Conservation (phyloP, 2,329 filamentous ascomycete genomes). For the Biscogniauxia sp. region DNA sequence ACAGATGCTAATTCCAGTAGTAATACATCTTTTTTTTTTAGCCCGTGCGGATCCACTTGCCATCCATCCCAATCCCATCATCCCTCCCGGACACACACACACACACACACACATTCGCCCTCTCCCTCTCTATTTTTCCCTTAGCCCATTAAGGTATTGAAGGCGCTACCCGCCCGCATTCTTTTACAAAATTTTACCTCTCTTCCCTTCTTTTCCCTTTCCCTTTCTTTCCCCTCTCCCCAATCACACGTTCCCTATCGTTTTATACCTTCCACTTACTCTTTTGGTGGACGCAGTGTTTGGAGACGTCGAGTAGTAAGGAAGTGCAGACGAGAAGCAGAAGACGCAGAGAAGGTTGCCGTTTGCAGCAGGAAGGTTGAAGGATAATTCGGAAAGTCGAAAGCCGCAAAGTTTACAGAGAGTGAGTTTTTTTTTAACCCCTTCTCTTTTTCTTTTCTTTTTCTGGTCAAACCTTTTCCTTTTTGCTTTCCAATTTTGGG, state of each 20-base stretch:
- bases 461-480: not conserved
- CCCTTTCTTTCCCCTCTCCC: slow-evolving; percentile 10
- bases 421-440: slow-evolving; percentile 14
- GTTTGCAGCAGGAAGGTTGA: slow-evolving; percentile 14
- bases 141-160: slow-evolving; percentile 2
- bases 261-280: slow-evolving; percentile 10
- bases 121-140: slow-evolving; percentile 10
- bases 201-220: slow-evolving; percentile 15
- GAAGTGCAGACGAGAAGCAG: slow-evolving; percentile 24
- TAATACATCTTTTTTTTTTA: slow-evolving; percentile 13
- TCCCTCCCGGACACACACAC: not conserved
- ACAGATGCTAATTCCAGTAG: not conserved
- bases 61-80: slow-evolving; percentile 4
- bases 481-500: not conserved
- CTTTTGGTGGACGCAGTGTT: slow-evolving; percentile 29
- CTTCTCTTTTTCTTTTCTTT: slow-evolving; percentile 1
- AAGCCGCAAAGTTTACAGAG: slow-evolving; percentile 12
- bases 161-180: slow-evolving; percentile 10
- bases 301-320: slow-evolving; percentile 22
- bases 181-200: slow-evolving; percentile 15
- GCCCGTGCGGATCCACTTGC: slow-evolving; percentile 16
- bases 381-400: slow-evolving; percentile 13
- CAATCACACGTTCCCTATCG: slow-evolving; percentile 20
- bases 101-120: too few relatives aligned
- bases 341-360: slow-evolving; percentile 18